Evolutionary conservation across 2,329 filamentous ascomycete species (phyloP).

Genomic region (Lasiodiplodia hormozganensis): DNA sequence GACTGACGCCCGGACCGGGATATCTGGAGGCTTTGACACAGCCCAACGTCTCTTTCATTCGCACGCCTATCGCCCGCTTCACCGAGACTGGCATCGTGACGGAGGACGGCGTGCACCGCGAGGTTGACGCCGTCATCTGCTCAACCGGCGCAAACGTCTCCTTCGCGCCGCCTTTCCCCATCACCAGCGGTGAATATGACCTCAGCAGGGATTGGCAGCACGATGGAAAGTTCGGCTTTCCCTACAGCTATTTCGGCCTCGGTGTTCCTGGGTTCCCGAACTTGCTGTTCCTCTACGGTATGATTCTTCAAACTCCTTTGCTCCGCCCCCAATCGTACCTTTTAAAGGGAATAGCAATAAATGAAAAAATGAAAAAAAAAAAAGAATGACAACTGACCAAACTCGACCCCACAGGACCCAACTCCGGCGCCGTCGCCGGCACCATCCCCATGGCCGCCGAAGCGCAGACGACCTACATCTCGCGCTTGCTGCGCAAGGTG

Average conservation of each 20-base stretch:
- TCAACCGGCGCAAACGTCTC: slow-evolving; percentile 69
- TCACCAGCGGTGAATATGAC: slow-evolving; percentile 62
- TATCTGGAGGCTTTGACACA: slow-evolving; percentile 50
- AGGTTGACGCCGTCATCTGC: slow-evolving; percentile 61
- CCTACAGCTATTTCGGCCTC: slow-evolving; percentile 69
- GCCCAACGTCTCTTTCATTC: slow-evolving; percentile 50
- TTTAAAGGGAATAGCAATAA: too few species aligned
- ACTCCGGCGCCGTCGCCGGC: slow-evolving; percentile 66
- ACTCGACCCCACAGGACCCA: slow-evolving; percentile 46
- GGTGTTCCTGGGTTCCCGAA: slow-evolving; percentile 72
- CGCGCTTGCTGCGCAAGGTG: slow-evolving; percentile 72
- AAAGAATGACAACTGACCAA: too few species aligned
- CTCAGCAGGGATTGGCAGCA: slow-evolving; percentile 61
- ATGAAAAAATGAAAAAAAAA: too few species aligned
- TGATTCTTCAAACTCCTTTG: slow-evolving; percentile 7
- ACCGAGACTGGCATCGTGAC: slow-evolving; percentile 48
- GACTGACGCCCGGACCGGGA: slow-evolving; percentile 45
- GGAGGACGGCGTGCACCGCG: slow-evolving; percentile 44
- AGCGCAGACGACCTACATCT: slow-evolving; percentile 69
- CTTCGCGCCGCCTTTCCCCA: slow-evolving; percentile 63
- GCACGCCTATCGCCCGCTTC: slow-evolving; percentile 48
- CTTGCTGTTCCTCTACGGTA: slow-evolving; percentile 67
- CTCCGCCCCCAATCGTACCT: neutral
- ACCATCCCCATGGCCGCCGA: slow-evolving; percentile 73
- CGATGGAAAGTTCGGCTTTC: slow-evolving; percentile 63